Evolutionary conservation across 2,329 filamentous ascomycete species (phyloP).

Genomic region (Sarocladiaceae sp.): DNA sequence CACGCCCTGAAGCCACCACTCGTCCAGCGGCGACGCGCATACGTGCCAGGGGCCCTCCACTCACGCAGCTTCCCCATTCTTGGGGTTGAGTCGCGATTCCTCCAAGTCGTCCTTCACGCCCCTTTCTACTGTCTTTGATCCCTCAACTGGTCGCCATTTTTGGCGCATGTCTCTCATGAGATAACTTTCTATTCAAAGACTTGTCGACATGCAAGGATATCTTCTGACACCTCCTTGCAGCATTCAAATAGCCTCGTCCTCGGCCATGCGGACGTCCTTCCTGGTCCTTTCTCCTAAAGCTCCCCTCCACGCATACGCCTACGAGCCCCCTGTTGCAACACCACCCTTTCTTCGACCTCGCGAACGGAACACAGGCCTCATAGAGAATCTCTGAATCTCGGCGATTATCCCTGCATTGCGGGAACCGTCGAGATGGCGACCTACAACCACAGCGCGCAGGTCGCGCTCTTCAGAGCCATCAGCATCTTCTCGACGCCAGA

Average conservation of each 20-base stretch:
- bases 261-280: not conserved
- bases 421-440: slow-evolving; percentile 25
- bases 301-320: not conserved
- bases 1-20: too few relatives aligned
- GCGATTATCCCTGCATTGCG: not conserved
- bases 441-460: slow-evolving; percentile 39
- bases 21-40: too few relatives aligned
- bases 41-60: too few relatives aligned
- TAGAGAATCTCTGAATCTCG: too few relatives aligned
- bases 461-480: slow-evolving; percentile 52
- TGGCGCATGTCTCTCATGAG: not conserved
- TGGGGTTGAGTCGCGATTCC: too few relatives aligned
- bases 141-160: not conserved
- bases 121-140: too few relatives aligned
- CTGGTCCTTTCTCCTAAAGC: not conserved
- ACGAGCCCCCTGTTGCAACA: not conserved
- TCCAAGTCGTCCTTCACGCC: too few relatives aligned
- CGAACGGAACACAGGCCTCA: not conserved
- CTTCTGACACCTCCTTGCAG: not conserved
- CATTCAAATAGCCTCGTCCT: not conserved
- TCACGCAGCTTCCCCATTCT: too few relatives aligned
- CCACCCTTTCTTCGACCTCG: not conserved
- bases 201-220: not conserved
- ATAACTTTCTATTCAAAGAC: too few relatives aligned
- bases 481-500: slow-evolving; percentile 16